These are phyloP conservation scores for Luvunga scandens DNA, from an alignment of 345 rosid genomes.

Conservation along the genomic window DNA sequence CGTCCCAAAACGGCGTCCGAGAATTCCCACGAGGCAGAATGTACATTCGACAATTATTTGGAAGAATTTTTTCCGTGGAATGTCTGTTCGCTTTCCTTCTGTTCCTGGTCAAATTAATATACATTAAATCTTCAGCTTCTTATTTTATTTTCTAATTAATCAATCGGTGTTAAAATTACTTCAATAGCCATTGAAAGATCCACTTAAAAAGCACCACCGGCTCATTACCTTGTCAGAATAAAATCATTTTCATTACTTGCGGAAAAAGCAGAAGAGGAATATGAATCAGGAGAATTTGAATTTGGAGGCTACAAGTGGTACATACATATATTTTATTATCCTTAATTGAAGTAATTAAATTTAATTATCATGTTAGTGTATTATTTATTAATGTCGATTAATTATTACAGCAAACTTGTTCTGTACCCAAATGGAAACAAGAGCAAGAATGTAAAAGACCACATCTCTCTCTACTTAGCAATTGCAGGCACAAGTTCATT, in stretches of 20 bases:
- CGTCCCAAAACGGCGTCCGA: no score
- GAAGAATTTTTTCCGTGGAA: no score
- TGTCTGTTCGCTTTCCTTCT: no score
- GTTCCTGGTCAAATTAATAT: no score
- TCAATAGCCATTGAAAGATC: conserved; percentile 20
- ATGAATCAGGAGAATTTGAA: conserved; percentile 62
- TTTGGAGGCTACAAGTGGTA: conserved; percentile 81
- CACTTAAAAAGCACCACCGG: conserved; percentile 44
- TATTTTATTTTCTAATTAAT: no score
- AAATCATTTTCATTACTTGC: conserved; percentile 46
- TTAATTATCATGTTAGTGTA: no score
- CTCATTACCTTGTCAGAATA: conserved; percentile 51
- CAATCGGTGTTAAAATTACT: no score
- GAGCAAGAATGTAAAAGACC: no score
- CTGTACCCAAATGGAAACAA: conserved; percentile 33
- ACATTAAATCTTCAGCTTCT: no score
- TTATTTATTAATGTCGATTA: neutral
- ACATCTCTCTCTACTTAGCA: neutral
- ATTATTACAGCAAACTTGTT: conserved; percentile 54
- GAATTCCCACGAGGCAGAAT: no score
- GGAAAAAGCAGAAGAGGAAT: conserved; percentile 42
- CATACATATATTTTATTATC: neutral
- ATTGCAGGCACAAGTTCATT: conserved; percentile 20
- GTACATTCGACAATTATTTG: no score
- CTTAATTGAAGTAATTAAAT: no score